These are phyloP conservation scores for Herpotrichia juniperi DNA, from an alignment of 2,329 filamentous ascomycete species.

Conservation along the genomic window DNA sequence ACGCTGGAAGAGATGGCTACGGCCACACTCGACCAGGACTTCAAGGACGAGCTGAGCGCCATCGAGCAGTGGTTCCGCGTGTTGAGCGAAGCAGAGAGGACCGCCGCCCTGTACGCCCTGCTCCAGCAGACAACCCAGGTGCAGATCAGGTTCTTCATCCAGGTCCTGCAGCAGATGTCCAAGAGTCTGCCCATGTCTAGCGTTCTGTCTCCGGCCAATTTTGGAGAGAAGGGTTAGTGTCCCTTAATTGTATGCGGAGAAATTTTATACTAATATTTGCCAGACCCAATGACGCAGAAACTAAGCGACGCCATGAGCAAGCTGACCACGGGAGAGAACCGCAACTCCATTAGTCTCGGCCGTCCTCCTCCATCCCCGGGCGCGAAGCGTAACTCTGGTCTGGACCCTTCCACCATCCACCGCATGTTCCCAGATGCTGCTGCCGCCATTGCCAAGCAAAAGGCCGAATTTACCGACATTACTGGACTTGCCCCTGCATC, in stretches of 20 bases:
- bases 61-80: constrained; percentile 99
- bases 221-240: constrained; percentile 82
- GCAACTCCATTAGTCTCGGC: constrained; percentile 76
- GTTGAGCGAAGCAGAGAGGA: constrained; percentile 93
- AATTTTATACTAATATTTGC: constrained; percentile 24
- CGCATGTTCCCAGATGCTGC: constrained; percentile 99
- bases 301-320: constrained; percentile 97
- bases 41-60: constrained; percentile 97
- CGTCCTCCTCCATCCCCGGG: constrained; percentile 76
- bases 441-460: constrained; percentile 97
- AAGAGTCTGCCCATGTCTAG: constrained; percentile 98
- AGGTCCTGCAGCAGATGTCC: constrained; percentile 98
- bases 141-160: constrained; percentile 98
- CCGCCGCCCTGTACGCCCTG: constrained; percentile 91
- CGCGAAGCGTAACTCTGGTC: constrained; percentile 90
- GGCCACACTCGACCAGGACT: constrained; percentile 97
- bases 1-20: constrained; percentile 99
- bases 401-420: constrained; percentile 92
- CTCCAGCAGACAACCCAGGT: constrained; percentile 98
- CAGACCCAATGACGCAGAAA: constrained; percentile 96
- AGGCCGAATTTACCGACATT: constrained; percentile 95
- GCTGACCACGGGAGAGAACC: constrained; percentile 82
- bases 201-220: constrained; percentile 90
- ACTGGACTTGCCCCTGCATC: constrained; percentile 89
- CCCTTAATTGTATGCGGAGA: not conserved